Percentiles rank a stretch among this genome's conserved stretches.
These are phyloP conservation scores for Nakaseomyces bracarensis DNA, from an alignment of 1,139 yeast genomes.

Conservation along the genomic window DNA sequence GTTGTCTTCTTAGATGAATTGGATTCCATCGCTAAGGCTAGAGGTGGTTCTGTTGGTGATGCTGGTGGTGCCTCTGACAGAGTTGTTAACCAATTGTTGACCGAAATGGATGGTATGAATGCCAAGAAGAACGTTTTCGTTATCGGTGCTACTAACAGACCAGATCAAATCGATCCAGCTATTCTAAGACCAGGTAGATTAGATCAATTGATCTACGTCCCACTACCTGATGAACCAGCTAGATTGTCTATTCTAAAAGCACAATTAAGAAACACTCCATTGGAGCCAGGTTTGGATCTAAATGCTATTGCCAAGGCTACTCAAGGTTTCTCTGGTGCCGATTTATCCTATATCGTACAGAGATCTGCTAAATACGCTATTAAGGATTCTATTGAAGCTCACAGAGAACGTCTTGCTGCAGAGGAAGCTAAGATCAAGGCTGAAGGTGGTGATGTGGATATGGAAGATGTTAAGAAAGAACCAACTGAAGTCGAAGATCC, in stretches of 20 bases:
- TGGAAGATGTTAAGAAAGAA: conserved; percentile 39
- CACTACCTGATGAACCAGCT: conserved; percentile 92
- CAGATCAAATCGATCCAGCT: conserved; percentile 98
- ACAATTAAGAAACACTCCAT: conserved; percentile 95
- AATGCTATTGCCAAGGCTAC: conserved; percentile 86
- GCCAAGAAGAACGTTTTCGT: conserved; percentile 98
- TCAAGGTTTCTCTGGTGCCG: conserved; percentile 98
- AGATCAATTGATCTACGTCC: conserved; percentile 96
- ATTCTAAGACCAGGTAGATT: conserved; percentile 98
- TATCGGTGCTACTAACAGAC: conserved; percentile 98
- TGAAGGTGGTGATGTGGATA: conserved; percentile 62
- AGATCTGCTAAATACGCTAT: conserved; percentile 98
- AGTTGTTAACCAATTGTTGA: conserved; percentile 93
- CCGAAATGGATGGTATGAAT: conserved; percentile 99
- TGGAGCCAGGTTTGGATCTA: conserved; percentile 92
- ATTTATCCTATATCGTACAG: conserved; percentile 92
- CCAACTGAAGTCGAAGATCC: conserved; percentile 76
- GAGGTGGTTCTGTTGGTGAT: conserved; percentile 90
- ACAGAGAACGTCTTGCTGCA: conserved; percentile 45
- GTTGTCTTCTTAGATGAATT: conserved; percentile 95
- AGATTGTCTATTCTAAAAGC: conserved; percentile 90
- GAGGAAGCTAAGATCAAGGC: conserved; percentile 40
- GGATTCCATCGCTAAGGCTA: conserved; percentile 94
- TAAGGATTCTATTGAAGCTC: conserved; percentile 93
- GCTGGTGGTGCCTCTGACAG: conserved; percentile 99